Evolutionary conservation across 2,329 filamentous ascomycete species (phyloP).

Genomic region (Xylariomycetidae sp.): DNA sequence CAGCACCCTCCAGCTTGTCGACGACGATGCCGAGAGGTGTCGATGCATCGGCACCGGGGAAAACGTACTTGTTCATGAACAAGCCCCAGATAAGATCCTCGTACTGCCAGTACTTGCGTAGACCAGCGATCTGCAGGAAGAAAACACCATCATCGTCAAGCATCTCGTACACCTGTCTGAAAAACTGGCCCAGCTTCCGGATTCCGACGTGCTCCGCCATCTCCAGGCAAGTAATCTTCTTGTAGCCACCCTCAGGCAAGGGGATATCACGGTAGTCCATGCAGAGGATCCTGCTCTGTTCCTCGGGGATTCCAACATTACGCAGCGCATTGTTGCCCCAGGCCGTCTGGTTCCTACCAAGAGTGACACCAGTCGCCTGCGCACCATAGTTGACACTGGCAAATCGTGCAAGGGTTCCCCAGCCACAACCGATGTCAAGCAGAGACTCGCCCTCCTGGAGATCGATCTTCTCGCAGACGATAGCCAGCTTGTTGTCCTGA

Average conservation of each 20-base stretch:
- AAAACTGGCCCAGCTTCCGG: conserved; percentile 74
- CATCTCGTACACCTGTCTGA: conserved; percentile 88
- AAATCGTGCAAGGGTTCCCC: conserved; percentile 93
- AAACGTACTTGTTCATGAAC: conserved; percentile 99
- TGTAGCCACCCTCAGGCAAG: conserved; percentile 68
- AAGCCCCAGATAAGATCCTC: conserved; percentile 97
- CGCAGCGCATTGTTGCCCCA: conserved; percentile 92
- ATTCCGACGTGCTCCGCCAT: conserved; percentile 99
- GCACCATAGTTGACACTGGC: conserved; percentile 89
- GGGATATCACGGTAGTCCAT: conserved; percentile 97
- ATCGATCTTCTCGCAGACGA: conserved; percentile 93
- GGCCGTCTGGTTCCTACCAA: conserved; percentile 91
- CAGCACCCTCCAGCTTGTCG: conserved; percentile 75
- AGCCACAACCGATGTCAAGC: conserved; percentile 95
- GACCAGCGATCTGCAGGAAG: conserved; percentile 91
- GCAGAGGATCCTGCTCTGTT: conserved; percentile 88
- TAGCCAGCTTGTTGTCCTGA: conserved; percentile 93
- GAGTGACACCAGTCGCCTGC: conserved; percentile 80
- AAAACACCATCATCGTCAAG: conserved; percentile 93
- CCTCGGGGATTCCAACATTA: conserved; percentile 73
- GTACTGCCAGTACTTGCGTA: conserved; percentile 94
- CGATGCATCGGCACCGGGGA: conserved; percentile 93
- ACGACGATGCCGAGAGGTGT: conserved; percentile 87
- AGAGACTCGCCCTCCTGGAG: conserved; percentile 74
- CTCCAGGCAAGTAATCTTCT: conserved; percentile 95